A percentile compares a stretch with the other conserved stretches of the same genome.
These are phyloP conservation scores for Sechiopsis laciniata DNA, from an alignment of 306 rosid species.

Conservation along the genomic window DNA sequence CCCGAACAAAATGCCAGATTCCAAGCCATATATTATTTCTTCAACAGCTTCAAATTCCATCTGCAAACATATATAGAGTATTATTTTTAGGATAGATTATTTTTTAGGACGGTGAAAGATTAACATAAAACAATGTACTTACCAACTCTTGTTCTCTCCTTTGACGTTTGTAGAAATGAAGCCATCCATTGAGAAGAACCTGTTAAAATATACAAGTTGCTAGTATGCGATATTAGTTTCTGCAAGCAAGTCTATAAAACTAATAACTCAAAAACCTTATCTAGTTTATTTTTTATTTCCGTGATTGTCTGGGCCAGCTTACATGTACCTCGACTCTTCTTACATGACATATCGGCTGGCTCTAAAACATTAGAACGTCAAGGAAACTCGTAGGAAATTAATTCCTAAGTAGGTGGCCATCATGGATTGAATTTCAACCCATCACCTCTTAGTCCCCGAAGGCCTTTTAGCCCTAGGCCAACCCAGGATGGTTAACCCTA, in stretches of 20 bases:
- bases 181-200: constrained; percentile 90
- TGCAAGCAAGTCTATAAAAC: constrained; percentile 6
- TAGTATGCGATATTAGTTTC: not conserved
- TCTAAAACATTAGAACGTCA: too few species aligned
- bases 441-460: too few species aligned
- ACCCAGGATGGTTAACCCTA: not conserved
- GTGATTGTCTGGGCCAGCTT: too few species aligned
- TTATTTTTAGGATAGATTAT: not conserved
- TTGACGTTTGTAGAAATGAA: constrained; percentile 66
- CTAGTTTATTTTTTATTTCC: too few species aligned
- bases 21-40: constrained; percentile 90
- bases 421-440: too few species aligned
- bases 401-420: too few species aligned
- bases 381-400: too few species aligned
- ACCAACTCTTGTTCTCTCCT: constrained; percentile 94
- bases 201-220: constrained; percentile 23
- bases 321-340: too few species aligned
- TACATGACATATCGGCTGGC: too few species aligned
- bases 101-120: not conserved
- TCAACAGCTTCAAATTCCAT: constrained; percentile 89
- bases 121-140: constrained; percentile 16
- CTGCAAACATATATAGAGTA: not conserved
- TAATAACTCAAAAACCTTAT: not conserved
- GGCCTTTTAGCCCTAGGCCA: too few species aligned
- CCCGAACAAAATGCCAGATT: constrained; percentile 88